Percentiles rank a stretch among this genome's conserved stretches.
Evolutionary conservation across 352 stramenopile genomes (phyloP).

Genomic region (Pythium dissimile): DNA sequence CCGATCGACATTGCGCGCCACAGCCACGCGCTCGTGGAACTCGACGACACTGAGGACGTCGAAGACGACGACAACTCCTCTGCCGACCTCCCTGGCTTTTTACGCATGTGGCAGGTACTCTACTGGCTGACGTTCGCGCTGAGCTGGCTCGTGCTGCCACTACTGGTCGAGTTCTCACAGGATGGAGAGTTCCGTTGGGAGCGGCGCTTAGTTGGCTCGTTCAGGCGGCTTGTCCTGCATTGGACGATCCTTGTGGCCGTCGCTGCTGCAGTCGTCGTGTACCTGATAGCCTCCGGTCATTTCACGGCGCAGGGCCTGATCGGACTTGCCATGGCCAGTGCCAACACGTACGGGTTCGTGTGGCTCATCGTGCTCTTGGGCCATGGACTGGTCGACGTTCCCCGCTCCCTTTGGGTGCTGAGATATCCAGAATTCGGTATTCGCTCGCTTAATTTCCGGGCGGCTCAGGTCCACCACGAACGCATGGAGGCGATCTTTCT

Average conservation of each 20-base stretch:
- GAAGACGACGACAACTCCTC: not conserved
- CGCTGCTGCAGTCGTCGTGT: slow-evolving; percentile 29
- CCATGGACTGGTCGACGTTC: slow-evolving; percentile 60
- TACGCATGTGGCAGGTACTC: slow-evolving; percentile 45
- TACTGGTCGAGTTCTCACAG: slow-evolving; percentile 58
- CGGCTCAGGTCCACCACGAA: slow-evolving; percentile 56
- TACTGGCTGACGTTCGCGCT: slow-evolving; percentile 70
- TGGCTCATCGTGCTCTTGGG: slow-evolving; percentile 63
- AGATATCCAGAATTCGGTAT: slow-evolving; percentile 36
- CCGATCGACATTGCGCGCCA: slow-evolving; percentile 57
- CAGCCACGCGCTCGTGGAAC: slow-evolving; percentile 1
- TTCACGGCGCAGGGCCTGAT: slow-evolving; percentile 46
- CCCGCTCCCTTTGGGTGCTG: slow-evolving; percentile 44
- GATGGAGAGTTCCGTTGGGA: slow-evolving; percentile 58
- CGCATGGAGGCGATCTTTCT: slow-evolving; percentile 59
- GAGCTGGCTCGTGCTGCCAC: slow-evolving; percentile 57
- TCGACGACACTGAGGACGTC: not conserved
- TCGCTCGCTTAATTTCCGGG: slow-evolving; percentile 46
- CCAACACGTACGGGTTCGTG: slow-evolving; percentile 64
- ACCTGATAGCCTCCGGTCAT: slow-evolving; percentile 57
- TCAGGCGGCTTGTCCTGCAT: slow-evolving; percentile 45
- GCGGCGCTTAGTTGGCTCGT: slow-evolving; percentile 32
- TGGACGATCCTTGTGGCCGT: slow-evolving; percentile 45
- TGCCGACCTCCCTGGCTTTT: slow-evolving; percentile 14
- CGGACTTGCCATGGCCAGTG: slow-evolving; percentile 52